A percentile compares a stretch with the other conserved stretches of the same genome.
Conservation (phyloP, 805 yeast species). For the Spathaspora arborariae region DNA sequence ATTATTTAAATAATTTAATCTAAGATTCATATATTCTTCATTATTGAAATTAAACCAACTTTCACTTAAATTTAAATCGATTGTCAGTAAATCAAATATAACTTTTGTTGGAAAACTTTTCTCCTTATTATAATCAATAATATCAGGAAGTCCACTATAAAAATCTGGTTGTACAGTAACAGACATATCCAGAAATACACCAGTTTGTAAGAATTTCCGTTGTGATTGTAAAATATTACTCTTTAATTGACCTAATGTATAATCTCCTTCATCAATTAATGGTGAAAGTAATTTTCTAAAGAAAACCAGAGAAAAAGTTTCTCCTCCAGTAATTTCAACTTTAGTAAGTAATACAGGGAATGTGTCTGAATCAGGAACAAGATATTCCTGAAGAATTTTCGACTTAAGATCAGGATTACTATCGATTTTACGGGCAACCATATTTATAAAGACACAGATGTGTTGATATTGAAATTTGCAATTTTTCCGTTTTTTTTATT, state of each 20-base stretch:
- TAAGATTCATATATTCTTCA: slow-evolving; percentile 35
- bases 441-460: not conserved
- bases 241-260: slow-evolving; percentile 41
- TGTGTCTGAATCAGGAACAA: slow-evolving; percentile 25
- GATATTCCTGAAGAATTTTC: slow-evolving; percentile 24
- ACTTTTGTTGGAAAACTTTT: slow-evolving; percentile 45
- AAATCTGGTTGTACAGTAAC: slow-evolving; percentile 42
- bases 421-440: slow-evolving; percentile 2
- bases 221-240: slow-evolving; percentile 27
- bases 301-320: slow-evolving; percentile 42
- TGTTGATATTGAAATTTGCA: not conserved
- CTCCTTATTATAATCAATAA: slow-evolving; percentile 30
- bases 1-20: slow-evolving; percentile 38
- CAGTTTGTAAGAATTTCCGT: slow-evolving; percentile 38
- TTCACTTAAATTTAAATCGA: slow-evolving; percentile 33
- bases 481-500: not conserved
- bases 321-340: slow-evolving; percentile 41
- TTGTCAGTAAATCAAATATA: slow-evolving; percentile 34
- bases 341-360: slow-evolving; percentile 34
- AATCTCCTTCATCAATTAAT: slow-evolving; percentile 36
- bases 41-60: slow-evolving; percentile 33
- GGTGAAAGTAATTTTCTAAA: slow-evolving; percentile 45
- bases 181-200: slow-evolving; percentile 39
- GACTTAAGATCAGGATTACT: slow-evolving; percentile 15
- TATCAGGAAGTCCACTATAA: slow-evolving; percentile 19